Evolutionary conservation across 2,329 filamentous ascomycete species (phyloP), one percentile per base, ranked within the genome.

Genomic region (Talaromyces funiculosus): DNA sequence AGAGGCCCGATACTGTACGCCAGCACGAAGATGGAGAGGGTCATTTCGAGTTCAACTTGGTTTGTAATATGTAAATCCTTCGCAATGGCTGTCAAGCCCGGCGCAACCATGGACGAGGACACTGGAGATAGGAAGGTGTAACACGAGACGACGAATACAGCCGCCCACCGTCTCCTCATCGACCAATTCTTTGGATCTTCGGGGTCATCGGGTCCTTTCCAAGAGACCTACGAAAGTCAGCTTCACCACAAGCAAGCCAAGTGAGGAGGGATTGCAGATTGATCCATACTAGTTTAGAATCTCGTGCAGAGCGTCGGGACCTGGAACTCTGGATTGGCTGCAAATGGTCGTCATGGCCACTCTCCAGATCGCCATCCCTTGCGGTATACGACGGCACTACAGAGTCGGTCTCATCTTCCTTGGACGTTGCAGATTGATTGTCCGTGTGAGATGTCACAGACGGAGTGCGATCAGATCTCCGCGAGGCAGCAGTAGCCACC

Each of bases 81-180:
- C n/a, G 79, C 77, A 53, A 88, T 83, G 2, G 76, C 69, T 9
- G 70, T 69, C 40, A 88, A 66, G 0, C 78, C 81, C 0, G 82
- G 82, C 0, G 81, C 78, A 2, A 83, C 69, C 80, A 88, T 87
- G 37, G 82, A 83, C 4, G 83, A 85, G 1, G 85, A 84, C 26
- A 88, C 83, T 0, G 86, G 85, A 2, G 84, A 85, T 62, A 87
- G 82, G 64, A 87, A 80, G 2, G 84, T 85, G 68, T 86, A 86
- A 54, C 77, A 73, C 0, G 84, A 80, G 31, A 86, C 75, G 58
- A 84, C 76, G 40, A 84, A 73, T 2, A 82, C 80, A 20, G 80
- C 80, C 1, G 73, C 72, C 85, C 84, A 87, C 70, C 86, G 87
- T 68, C 78, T 81, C 33, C 70, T 73, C 31, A 72, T 73, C 0